Base-by-base conservation (phyloP, 2,329 filamentous ascomycete species). In the Phyllosticta citriasiana region DNA sequence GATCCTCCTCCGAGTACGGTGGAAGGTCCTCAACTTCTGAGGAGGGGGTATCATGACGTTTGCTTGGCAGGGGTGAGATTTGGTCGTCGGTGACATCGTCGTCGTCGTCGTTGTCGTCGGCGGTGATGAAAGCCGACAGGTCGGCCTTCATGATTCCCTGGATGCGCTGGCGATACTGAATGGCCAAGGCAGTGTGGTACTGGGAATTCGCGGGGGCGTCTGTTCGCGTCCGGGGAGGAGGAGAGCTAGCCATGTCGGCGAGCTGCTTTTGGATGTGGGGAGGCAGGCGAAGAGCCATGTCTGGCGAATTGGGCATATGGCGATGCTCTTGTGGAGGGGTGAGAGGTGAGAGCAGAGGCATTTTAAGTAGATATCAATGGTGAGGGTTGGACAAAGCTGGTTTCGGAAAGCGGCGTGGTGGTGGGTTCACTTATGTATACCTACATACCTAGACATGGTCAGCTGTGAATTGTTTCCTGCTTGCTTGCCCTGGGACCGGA, bases 261-360 rank as follows among this genome's bases (percentile, higher is more conserved):
- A 61, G 55, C 55, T 61, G 59, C 59, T 54, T 57, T 51, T 61
- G 59, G 25, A 55, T 61, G 59, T 61, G 59, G 47, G 54, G 54
- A 50, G 59, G 59, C 26, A 61, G 54, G 40, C 55, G 55, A 50
- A 60, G 58, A 4, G 40, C 47, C 53, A 60, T 55, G 35, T 19
- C 14, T 40, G 58, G 53, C 53, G 58, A 35, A 47, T 25, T 52
- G 35, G 10, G 54, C 55, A 61, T 61, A 6, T 47, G 40, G 54
- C 33, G 26, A n/a, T 16, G 30, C 27, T 27, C 22, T 51, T 50
- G 51, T 12, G 40, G 53, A 50, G 33, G 35, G 40, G 27, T n/a
- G 51, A 25, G 10, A 22, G 19, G 22, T 19, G 14, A 47, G 14
- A n/a, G 40, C 14, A 47, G 33, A 14, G 33, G 40, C 40, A 47